Evolutionary conservation across 805 yeast genomes (phyloP), one percentile per base, ranked within the genome.

Genomic region (Wickerhamiella spandovensis): DNA sequence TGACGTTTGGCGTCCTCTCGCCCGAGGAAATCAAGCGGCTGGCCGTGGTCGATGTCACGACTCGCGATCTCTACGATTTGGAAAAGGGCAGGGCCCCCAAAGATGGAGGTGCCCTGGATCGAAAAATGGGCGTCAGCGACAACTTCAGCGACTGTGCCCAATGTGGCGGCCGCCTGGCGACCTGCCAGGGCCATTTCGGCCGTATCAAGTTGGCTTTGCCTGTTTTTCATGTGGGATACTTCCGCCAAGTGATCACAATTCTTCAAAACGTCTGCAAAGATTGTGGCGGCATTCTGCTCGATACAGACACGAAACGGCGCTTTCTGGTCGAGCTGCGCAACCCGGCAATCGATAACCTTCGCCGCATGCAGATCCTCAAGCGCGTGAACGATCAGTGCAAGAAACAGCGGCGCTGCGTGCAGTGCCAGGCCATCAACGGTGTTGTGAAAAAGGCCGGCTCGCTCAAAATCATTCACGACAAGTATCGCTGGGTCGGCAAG

Each of bases 111-210:
- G 97, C 98, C 2, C 71, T 92, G 41, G 99, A 92, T 66, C 75
- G 87, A 21, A 74, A 77, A 48, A 88, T 94, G 98, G 99, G 99
- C 64, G 86, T 86, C 3, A 85, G 95, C 5, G 79, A 92, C 48
- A 88, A 86, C 57, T 67, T 82, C n/a, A 71, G 79, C 15, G 94
- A 84, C 63, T 92, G 99, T 72, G 65, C 77, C 13, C 94, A 97
- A 0, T 92, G 99, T 68, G 86, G 79, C 59, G 97, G 97, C 2
- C 79, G 80, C 58, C 70, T 92, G 56, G 95, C 95, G 0, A 77
- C 95, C 1, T 92, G 99, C 66, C 97, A 90, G 68, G 99, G 99
- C 52, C 99, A 92, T 69, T 92, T 92, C 65, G 99, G 99, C 42
- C 96, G 94, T 62, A 78, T 92, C 55, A 78, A 86, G 60, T 74